Evolutionary conservation across 2,329 filamentous ascomycete species (phyloP), one percentile per base, ranked within the genome.

Genomic region (Alternaria consortialis): DNA sequence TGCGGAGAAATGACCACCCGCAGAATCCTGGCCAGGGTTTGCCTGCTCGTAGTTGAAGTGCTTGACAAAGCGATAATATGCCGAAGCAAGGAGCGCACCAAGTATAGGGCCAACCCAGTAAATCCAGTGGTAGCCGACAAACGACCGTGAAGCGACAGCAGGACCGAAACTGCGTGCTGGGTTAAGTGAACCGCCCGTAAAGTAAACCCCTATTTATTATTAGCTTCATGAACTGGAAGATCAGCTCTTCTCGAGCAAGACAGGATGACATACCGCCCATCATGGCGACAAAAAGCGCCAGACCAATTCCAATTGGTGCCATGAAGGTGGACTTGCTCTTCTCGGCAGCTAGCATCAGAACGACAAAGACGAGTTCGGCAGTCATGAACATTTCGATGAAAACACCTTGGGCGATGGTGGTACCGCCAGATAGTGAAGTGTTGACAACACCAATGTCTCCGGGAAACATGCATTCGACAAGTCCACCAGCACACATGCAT

Each of bases 11-110:
- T 62, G 53, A 4, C 60, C 62, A 23, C 58, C 57, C 4, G 62
- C 23, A 50, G 60, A 60, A 36, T 74, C 70, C 53, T 74, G 72
- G 1, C 70, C 72, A 9, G 70, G 70, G 50, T 75, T 74, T 15
- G 67, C 70, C 51, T 66, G 63, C 50, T 75, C 67, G 29, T 75
- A 75, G 34, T 74, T 64, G 48, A 72, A 66, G 58, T 74, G 66
- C 64, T 80, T 79, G 52, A 85, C 75, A 52, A 84, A 74, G 40
- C 70, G 69, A 34, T 81, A 86, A 67, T 84, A 84, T 4, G 75
- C 81, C 4, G 80, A 79, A 0, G 84, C 83, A 4, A 85, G 67
- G 1, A 81, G 68, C 5, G 62, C 67, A 12, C 81, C 80, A 5
- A 82, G 72, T 8, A 69, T 59, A 1, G 81, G 80, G 1, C 81